A percentile compares a stretch with the other conserved stretches of the same genome.
phyloP scores from a whole-genome alignment of 352 stramenopile genomes.

The Achlya hypogyna region DNA sequence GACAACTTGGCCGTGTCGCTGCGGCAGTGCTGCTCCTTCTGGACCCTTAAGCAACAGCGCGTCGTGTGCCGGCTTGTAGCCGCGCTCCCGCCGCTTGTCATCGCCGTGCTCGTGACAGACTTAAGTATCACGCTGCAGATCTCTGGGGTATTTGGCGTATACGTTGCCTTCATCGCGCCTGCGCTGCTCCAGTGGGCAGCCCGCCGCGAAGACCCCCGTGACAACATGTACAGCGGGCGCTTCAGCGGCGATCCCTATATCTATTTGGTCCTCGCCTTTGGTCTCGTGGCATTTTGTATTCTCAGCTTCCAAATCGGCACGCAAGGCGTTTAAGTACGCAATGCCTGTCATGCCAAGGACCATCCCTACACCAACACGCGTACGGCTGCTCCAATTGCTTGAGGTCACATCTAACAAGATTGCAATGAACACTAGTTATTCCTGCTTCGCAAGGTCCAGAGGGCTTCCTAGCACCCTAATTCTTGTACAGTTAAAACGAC shows the following conservation, averaged over 20 bases:
- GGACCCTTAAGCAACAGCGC: slow-evolving; percentile 32
- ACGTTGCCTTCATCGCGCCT: slow-evolving; percentile 74
- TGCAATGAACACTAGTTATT: too few relatives aligned
- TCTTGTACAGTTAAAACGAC: too few relatives aligned
- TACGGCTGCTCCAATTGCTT: background rate
- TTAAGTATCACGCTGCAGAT: slow-evolving; percentile 82
- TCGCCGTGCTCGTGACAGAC: slow-evolving; percentile 75
- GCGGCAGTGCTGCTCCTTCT: slow-evolving; percentile 31
- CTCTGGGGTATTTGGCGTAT: slow-evolving; percentile 64
- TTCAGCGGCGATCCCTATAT: slow-evolving; percentile 52
- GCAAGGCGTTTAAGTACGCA: background rate
- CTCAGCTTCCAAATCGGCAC: background rate
- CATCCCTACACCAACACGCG: background rate
- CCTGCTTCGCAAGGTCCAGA: too few relatives aligned
- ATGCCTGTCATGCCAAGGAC: background rate
- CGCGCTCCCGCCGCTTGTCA: slow-evolving; percentile 63
- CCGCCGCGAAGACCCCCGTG: slow-evolving; percentile 33
- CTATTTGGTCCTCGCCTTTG: slow-evolving; percentile 58
- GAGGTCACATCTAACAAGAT: background rate
- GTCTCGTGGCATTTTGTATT: slow-evolving; percentile 36
- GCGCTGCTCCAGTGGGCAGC: slow-evolving; percentile 56
- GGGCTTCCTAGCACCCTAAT: too few relatives aligned
- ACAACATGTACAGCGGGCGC: slow-evolving; percentile 51
- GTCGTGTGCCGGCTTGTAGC: slow-evolving; percentile 71
- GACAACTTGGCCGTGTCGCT: slow-evolving; percentile 78